These are phyloP conservation scores for Jamesozyma rosinii DNA, from an alignment of 805 yeast species.

Conservation along the genomic window DNA sequence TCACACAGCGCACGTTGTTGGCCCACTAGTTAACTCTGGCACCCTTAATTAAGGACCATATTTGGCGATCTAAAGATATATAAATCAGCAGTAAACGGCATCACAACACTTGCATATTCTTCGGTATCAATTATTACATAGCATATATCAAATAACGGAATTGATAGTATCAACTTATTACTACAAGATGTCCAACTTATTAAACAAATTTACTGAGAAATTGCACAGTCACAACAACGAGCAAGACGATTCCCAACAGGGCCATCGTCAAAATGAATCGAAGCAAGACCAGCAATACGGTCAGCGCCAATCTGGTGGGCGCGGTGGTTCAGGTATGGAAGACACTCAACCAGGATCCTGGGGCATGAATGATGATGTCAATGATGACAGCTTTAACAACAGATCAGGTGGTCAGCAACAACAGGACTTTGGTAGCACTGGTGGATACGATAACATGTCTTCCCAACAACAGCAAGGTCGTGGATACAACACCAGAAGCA, in stretches of 20 bases:
- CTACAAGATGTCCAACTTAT: constrained; percentile 23
- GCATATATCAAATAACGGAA: neutral
- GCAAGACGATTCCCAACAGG: constrained; percentile 17
- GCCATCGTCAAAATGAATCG: constrained; percentile 4
- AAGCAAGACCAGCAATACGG: constrained; percentile 1
- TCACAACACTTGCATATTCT: too few species aligned
- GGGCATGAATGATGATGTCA: constrained; percentile 8
- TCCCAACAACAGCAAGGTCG: constrained; percentile 2
- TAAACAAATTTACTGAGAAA: constrained; percentile 28
- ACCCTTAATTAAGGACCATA: too few species aligned
- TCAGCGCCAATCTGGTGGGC: constrained; percentile 1
- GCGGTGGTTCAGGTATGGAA: neutral
- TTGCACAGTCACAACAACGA: constrained; percentile 20
- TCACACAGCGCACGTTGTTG: too few species aligned
- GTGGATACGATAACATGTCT: constrained; percentile 1
- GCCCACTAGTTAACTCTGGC: too few species aligned
- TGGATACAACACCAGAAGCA: neutral
- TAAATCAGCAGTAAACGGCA: too few species aligned
- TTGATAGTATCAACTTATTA: too few species aligned
- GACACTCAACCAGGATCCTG: constrained; percentile 6
- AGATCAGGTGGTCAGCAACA: neutral
- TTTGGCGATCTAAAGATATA: too few species aligned
- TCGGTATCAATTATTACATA: neutral
- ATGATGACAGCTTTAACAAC: neutral
- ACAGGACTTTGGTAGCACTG: neutral